Evolutionary conservation across 768 basidiomycete species (phyloP).

Genomic region (Kwoniella bestiolae): DNA sequence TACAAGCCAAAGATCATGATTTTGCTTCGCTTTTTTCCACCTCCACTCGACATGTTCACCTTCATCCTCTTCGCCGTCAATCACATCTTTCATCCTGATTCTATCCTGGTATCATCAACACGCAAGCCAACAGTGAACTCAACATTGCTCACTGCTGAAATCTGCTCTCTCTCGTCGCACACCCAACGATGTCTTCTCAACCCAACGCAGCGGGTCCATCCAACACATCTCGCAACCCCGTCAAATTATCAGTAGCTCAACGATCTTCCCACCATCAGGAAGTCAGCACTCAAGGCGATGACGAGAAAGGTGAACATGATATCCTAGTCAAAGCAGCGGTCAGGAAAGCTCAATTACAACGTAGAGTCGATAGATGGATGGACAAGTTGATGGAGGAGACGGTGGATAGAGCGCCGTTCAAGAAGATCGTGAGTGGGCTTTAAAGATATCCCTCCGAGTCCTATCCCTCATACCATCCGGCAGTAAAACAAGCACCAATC

Average conservation of each 20-base stretch:
- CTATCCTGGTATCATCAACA: not conserved
- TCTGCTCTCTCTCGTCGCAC: not conserved
- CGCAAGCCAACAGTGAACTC: no score
- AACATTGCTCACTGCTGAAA: no score
- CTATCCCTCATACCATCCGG: no score
- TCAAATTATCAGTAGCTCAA: slow-evolving; percentile 9
- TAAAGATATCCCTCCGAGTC: not conserved
- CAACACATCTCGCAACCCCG: slow-evolving; percentile 11
- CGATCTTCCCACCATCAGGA: not conserved
- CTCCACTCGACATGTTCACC: slow-evolving; percentile 10
- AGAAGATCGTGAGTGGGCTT: slow-evolving; percentile 42
- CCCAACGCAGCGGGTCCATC: slow-evolving; percentile 1
- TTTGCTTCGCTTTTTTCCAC: no score
- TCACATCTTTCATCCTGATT: not conserved
- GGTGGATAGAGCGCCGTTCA: slow-evolving; percentile 35
- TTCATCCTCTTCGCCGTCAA: not conserved
- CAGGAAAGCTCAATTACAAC: slow-evolving; percentile 32
- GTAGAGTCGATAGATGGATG: slow-evolving; percentile 50
- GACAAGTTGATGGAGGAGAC: slow-evolving; percentile 52
- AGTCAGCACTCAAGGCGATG: not conserved
- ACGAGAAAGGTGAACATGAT: not conserved
- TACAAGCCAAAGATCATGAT: no score
- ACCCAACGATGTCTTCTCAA: not conserved
- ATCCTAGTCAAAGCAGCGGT: not conserved
- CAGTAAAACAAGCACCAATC: no score